Conservation (phyloP, 2,329 filamentous ascomycete species). For the Bisporella sp. region DNA sequence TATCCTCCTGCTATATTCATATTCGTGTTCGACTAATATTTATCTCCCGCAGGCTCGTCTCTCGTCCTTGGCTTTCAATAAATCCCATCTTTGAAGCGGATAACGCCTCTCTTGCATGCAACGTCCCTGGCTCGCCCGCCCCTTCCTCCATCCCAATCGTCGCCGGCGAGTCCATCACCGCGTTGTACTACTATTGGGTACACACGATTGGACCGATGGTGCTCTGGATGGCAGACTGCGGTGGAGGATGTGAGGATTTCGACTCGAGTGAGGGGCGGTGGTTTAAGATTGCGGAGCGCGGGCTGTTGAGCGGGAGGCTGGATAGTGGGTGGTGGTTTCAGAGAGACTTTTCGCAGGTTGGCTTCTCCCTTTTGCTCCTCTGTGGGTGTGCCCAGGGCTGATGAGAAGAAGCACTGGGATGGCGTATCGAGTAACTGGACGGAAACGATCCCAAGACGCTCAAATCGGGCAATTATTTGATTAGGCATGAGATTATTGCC, state of each 20-base stretch:
- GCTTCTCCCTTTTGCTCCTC: too few species aligned
- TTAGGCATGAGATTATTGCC: conserved; percentile 50
- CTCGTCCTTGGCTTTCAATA: background rate
- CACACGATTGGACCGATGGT: background rate
- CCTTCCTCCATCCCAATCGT: background rate
- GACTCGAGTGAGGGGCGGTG: too few species aligned
- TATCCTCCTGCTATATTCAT: too few species aligned
- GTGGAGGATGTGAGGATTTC: too few species aligned
- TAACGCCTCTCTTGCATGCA: background rate
- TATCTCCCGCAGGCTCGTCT: background rate
- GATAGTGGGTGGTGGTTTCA: background rate
- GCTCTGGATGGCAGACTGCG: too few species aligned
- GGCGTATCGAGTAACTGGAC: conserved; percentile 33
- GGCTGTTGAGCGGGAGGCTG: background rate
- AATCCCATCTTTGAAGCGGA: background rate
- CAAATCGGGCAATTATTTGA: conserved; percentile 46
- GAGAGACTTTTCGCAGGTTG: background rate
- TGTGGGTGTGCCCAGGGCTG: too few species aligned
- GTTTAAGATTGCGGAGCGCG: background rate
- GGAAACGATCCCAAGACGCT: conserved; percentile 40
- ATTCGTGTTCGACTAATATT: too few species aligned
- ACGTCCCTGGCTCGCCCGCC: background rate
- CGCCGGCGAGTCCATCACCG: background rate
- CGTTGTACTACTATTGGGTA: background rate
- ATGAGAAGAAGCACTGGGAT: background rate